phyloP scores from a whole-genome alignment of 2,329 filamentous ascomycete species.

The Paraphoma sp. region DNA sequence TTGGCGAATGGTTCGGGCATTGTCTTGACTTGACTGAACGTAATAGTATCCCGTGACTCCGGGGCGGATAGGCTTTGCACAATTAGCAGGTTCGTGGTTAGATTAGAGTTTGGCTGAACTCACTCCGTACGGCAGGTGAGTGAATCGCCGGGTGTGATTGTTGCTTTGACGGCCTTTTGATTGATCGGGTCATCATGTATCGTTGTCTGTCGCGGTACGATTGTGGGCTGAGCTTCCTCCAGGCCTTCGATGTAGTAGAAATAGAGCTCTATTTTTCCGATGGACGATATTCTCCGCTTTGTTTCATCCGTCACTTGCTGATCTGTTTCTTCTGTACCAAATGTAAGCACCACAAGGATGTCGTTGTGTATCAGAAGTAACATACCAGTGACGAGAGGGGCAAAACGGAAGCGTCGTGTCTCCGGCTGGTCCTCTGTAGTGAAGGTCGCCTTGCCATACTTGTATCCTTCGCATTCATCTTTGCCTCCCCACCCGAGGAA shows the following conservation, averaged over 20 bases:
- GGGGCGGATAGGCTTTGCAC: not conserved
- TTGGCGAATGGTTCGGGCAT: slow-evolving; percentile 12
- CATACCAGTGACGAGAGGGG: not conserved
- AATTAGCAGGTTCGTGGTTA: not conserved
- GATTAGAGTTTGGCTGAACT: not conserved
- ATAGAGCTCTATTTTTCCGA: slow-evolving; percentile 4
- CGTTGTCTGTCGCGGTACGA: not conserved
- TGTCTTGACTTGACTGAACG: not conserved
- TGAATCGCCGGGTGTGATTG: not conserved
- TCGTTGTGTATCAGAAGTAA: no score
- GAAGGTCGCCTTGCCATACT: not conserved
- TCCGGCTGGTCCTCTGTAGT: not conserved
- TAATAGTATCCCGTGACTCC: not conserved
- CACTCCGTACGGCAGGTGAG: not conserved
- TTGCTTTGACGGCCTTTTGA: not conserved
- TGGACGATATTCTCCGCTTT: not conserved
- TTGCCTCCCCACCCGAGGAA: slow-evolving; percentile 1
- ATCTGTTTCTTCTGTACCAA: not conserved
- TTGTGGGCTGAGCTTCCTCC: not conserved
- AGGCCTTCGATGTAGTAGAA: slow-evolving; percentile 6
- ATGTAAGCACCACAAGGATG: not conserved
- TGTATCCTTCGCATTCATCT: slow-evolving; percentile 6
- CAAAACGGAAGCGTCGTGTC: not conserved
- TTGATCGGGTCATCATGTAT: not conserved
- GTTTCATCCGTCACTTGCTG: not conserved